Evolutionary conservation across 306 rosid species (phyloP).

Genomic region (Quercus parvula): DNA sequence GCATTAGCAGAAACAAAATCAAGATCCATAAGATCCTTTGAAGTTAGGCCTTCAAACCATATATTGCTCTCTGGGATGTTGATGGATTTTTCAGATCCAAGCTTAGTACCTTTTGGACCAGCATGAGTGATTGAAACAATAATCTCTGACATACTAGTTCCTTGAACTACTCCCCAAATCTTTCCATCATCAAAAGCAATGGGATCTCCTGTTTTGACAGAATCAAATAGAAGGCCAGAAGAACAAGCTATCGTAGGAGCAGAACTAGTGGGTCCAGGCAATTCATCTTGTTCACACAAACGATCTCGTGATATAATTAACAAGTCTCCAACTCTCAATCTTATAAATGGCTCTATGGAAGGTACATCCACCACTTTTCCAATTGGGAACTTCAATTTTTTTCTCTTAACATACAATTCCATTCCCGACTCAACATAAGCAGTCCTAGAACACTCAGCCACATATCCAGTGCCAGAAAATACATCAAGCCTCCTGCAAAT

Average conservation of each 20-base stretch:
- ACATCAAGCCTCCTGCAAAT: not conserved
- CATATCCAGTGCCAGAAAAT: not conserved
- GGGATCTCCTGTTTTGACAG: conserved; percentile 8
- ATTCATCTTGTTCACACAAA: not conserved
- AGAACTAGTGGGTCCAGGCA: not conserved
- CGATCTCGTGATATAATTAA: not conserved
- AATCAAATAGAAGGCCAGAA: conserved; percentile 6
- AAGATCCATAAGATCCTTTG: conserved; percentile 6
- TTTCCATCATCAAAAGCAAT: conserved; percentile 2
- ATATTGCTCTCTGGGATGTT: conserved; percentile 5
- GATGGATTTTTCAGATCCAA: conserved; percentile 8
- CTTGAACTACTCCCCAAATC: conserved; percentile 3
- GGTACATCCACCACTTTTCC: conserved; percentile 2
- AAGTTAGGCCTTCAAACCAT: not conserved
- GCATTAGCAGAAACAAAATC: conserved; percentile 7
- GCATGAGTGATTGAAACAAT: conserved; percentile 7
- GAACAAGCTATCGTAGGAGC: not conserved
- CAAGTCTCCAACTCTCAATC: conserved; percentile 2
- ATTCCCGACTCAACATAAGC: conserved; percentile 1
- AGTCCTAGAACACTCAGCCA: conserved; percentile 5
- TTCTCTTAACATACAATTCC: not conserved
- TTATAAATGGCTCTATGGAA: not conserved
- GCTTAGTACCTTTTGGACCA: not conserved
- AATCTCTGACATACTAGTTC: not conserved
- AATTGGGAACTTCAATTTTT: not conserved